phyloP scores from a whole-genome alignment of 2,329 filamentous ascomycete genomes.

The Aspergillus puulaauensis region DNA sequence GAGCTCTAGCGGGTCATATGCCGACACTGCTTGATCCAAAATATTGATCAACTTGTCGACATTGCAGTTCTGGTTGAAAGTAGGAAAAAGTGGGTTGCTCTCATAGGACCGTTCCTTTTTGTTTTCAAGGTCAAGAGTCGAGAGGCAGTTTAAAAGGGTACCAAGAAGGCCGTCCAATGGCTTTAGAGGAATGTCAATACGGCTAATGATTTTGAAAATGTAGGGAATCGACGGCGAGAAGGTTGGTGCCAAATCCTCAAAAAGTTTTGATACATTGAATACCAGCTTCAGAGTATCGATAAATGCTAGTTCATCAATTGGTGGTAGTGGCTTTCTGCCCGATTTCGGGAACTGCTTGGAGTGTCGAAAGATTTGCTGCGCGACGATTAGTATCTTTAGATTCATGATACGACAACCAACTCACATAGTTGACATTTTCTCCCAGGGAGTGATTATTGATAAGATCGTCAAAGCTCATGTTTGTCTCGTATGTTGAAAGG shows the following conservation, averaged over 20 bases:
- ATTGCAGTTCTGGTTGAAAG: constrained; percentile 58
- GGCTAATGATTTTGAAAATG: constrained; percentile 68
- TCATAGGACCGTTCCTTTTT: constrained; percentile 49
- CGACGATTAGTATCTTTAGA: constrained; percentile 18
- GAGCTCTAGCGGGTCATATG: constrained; percentile 67
- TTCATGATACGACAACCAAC: not conserved
- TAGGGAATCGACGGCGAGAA: constrained; percentile 70
- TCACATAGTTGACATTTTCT: constrained; percentile 61
- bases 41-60: constrained; percentile 67
- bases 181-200: constrained; percentile 59
- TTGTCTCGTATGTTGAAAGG: constrained; percentile 73
- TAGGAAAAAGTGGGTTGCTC: constrained; percentile 64
- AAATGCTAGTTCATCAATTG: constrained; percentile 74
- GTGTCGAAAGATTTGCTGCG: constrained; percentile 67
- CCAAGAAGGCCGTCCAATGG: constrained; percentile 73
- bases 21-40: constrained; percentile 64
- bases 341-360: constrained; percentile 54
- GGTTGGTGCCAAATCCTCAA: constrained; percentile 57
- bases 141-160: constrained; percentile 73
- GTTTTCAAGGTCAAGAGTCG: constrained; percentile 71
- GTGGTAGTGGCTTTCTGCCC: constrained; percentile 32
- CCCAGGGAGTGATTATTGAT: constrained; percentile 67
- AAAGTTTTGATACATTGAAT: constrained; percentile 82
- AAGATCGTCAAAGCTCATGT: constrained; percentile 64
- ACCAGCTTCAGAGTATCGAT: constrained; percentile 81